Base-by-base conservation (phyloP, 768 basidiomycete species). In the Termitomyces heimii region DNA sequence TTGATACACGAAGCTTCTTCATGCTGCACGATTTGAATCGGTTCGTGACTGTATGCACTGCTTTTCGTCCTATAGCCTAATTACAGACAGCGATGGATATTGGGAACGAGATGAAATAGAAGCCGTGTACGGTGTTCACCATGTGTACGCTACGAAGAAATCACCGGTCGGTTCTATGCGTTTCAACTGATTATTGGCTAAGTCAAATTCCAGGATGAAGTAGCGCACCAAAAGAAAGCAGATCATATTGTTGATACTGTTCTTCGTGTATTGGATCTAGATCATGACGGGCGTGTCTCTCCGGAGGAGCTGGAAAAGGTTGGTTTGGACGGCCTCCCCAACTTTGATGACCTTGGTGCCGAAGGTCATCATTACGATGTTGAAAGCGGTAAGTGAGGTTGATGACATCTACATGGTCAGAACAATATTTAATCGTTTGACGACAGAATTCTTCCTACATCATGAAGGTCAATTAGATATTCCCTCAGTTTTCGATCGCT, bases 121-220 rank as follows among this genome's bases (percentile, higher is more conserved):
- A 71, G 94, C 94, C 20, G 85, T 99, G 39, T 99, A 99, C 63
- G 96, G 96, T 53, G 88, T 98, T 8, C 94, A 97, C 70, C 95
- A 98, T 66, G 79, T 93, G 56, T 92, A 88, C 68, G 89, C 87
- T 44, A 86, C 86, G 76, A 87, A 87, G 73, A 83, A 88, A 71
- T 90, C 86, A 32, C 86, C 84, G 78, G 89, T 81, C 56, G 0
- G 44, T 44, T 22, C 16, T 55, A 37, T 40, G 28, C 20, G n/a
- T 40, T 26, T 28, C 26, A 24, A 37, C 16, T 6, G n/a, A 40
- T 55, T 8, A 12, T 18, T n/a, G 6, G 37, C 28, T 40, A 48
- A 55, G 34, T 54, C 45, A 22, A 26, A 14, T n/a, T 20, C 22
- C 60, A 89, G 83, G 89, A 91, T 67, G 85, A 92, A 3, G 75